These are phyloP conservation scores for Datura wrightii DNA, from an alignment of 257 asterid genomes.

Conservation along the genomic window DNA sequence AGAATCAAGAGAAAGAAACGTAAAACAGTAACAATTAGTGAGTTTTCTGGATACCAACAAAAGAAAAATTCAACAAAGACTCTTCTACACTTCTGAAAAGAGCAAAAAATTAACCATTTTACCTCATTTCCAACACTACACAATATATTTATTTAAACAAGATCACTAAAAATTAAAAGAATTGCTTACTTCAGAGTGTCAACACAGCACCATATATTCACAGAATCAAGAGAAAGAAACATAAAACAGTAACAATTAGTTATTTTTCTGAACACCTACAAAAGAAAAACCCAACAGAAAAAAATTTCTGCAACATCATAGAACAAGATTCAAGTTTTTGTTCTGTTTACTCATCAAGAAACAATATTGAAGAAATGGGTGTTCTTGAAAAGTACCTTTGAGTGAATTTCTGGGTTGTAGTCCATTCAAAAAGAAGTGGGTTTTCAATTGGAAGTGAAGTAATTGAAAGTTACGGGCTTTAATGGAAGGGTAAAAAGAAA, in stretches of 20 bases:
- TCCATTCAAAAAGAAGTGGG: not conserved
- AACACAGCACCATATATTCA: not conserved
- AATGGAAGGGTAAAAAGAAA: not conserved
- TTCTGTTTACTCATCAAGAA: not conserved
- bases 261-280: not conserved
- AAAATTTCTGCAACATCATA: too few relatives aligned
- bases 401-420: not conserved
- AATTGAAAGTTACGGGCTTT: not conserved
- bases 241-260: not conserved
- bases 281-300: not conserved
- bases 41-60: too few relatives aligned
- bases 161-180: not conserved
- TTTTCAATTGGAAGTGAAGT: not conserved
- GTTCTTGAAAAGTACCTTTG: slow-evolving; percentile 33
- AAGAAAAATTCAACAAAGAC: not conserved
- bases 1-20: not conserved
- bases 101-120: too few relatives aligned
- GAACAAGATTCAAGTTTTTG: not conserved
- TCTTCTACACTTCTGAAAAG: too few relatives aligned
- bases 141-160: not conserved
- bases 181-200: not conserved
- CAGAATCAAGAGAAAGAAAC: not conserved
- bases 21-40: too few relatives aligned
- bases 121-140: not conserved
- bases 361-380: not conserved